Evolutionary conservation across 176 grass and related monocot species (phyloP).

Genomic region (Avena sativa): DNA sequence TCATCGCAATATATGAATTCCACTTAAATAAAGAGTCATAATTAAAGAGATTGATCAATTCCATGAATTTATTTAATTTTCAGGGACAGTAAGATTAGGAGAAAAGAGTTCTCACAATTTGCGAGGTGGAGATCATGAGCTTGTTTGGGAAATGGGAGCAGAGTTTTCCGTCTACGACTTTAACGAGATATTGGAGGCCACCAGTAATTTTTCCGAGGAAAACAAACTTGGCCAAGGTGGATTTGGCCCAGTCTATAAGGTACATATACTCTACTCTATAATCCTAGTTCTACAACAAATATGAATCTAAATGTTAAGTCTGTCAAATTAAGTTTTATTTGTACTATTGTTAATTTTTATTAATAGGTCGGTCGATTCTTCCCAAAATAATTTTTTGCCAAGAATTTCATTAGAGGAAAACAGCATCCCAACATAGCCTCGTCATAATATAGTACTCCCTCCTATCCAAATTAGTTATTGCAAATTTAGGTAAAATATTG

Average conservation of each 20-base stretch:
- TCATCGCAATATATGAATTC: not conserved
- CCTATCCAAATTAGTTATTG: no score
- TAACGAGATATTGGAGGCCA: not conserved
- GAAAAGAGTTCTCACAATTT: not conserved
- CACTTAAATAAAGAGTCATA: not conserved
- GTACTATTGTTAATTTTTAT: no score
- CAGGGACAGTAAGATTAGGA: not conserved
- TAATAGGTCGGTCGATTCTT: no score
- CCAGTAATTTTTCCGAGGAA: not conserved
- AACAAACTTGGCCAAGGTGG: constrained; percentile 17
- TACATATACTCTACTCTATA: not conserved
- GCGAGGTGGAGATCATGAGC: not conserved
- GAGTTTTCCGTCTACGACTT: not conserved
- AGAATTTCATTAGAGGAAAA: not conserved
- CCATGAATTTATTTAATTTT: not conserved
- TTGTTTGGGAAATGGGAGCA: not conserved
- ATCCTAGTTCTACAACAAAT: not conserved
- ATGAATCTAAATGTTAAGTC: not conserved
- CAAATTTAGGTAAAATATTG: no score
- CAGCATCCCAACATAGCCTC: not conserved
- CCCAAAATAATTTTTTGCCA: not conserved
- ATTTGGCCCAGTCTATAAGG: constrained; percentile 15
- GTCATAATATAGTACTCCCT: not conserved
- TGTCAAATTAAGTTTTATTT: not conserved
- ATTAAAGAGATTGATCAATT: not conserved